phyloP scores from a whole-genome alignment of 2,329 filamentous ascomycete genomes.

The Xylariaceae sp. region DNA sequence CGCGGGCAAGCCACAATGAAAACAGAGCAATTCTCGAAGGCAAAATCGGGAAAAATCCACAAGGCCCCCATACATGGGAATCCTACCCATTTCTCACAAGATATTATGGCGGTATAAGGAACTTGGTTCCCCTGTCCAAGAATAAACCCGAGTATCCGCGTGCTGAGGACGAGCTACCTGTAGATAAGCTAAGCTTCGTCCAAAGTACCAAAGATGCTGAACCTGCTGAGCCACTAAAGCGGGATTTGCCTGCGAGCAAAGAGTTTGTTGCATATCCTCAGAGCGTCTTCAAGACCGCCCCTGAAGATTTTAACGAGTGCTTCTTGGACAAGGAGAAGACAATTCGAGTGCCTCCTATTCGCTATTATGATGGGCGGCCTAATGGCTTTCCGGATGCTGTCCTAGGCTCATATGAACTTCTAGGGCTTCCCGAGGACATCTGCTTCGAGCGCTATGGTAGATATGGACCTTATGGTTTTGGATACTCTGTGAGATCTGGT shows the following conservation, averaged over 20 bases:
- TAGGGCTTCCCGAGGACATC: slow-evolving; percentile 80
- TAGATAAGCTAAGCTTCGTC: slow-evolving; percentile 47
- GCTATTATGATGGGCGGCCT: slow-evolving; percentile 78
- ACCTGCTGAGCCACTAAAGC: slow-evolving; percentile 20
- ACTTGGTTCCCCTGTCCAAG: slow-evolving; percentile 66
- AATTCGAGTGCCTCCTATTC: slow-evolving; percentile 70
- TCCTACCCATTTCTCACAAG: slow-evolving; percentile 82
- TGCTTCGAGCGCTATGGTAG: slow-evolving; percentile 94
- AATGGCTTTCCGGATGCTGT: slow-evolving; percentile 83
- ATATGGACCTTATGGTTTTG: slow-evolving; percentile 86
- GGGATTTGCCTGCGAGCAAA: slow-evolving; percentile 53
- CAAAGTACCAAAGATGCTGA: slow-evolving; percentile 40
- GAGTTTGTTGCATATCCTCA: slow-evolving; percentile 55
- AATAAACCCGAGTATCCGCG: slow-evolving; percentile 84
- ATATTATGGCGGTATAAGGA: slow-evolving; percentile 88
- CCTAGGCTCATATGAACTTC: slow-evolving; percentile 83
- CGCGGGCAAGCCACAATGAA: slow-evolving; percentile 74
- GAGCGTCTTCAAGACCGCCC: slow-evolving; percentile 43
- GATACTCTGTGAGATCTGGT: slow-evolving; percentile 79
- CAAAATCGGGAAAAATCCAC: slow-evolving; percentile 49
- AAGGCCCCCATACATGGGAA: slow-evolving; percentile 78
- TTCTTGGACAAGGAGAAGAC: slow-evolving; percentile 74
- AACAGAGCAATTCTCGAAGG: slow-evolving; percentile 67
- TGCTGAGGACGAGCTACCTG: slow-evolving; percentile 61
- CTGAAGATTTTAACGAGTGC: slow-evolving; percentile 72